Evolutionary conservation across 2,329 filamentous ascomycete species (phyloP), one percentile per base, ranked within the genome.

Genomic region (Arthrobotrys musiformis): DNA sequence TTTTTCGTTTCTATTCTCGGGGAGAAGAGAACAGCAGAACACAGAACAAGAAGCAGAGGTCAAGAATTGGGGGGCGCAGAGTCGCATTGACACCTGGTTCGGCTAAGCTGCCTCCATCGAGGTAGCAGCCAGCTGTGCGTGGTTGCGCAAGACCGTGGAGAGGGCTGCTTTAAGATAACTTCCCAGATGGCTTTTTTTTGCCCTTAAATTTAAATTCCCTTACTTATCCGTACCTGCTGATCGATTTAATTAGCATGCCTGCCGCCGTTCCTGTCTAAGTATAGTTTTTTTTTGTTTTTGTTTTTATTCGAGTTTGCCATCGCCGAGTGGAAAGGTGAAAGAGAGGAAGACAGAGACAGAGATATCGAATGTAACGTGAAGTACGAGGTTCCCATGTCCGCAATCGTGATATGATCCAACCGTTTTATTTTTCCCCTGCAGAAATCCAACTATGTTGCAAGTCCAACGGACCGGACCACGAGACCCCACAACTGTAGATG

Each of bases 11-110:
- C 4, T 24, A 40, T 33, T 63, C 37, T 33, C 24, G 19, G 35
- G 37, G n/a, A n/a, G n/a, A n/a, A n/a, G n/a, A n/a, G n/a, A n/a
- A n/a, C n/a, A n/a, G n/a, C n/a, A n/a, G n/a, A n/a, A n/a, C n/a
- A n/a, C n/a, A n/a, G n/a, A n/a, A n/a, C n/a, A n/a, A n/a, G n/a
- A n/a, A n/a, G n/a, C n/a, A n/a, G n/a, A n/a, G n/a, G n/a, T n/a
- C n/a, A n/a, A n/a, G n/a, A n/a, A n/a, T n/a, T n/a, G n/a, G 42
- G 40, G 42, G 37, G 40, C n/a, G 48, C 46, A 58, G 58, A 40
- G 68, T 72, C 68, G 68, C 68, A 64, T 64, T 64, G 68, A 64
- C 68, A 72, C 44, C 44, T 48, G 30, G 67, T 72, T 72, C 68
- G 68, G 68, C 58, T 72, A 63, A 63, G 58, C 22, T 64, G 46